Evolutionary conservation across 2,329 filamentous ascomycete genomes (phyloP), one percentile per base, ranked within the genome.

Genomic region (Eurotiales sp.): DNA sequence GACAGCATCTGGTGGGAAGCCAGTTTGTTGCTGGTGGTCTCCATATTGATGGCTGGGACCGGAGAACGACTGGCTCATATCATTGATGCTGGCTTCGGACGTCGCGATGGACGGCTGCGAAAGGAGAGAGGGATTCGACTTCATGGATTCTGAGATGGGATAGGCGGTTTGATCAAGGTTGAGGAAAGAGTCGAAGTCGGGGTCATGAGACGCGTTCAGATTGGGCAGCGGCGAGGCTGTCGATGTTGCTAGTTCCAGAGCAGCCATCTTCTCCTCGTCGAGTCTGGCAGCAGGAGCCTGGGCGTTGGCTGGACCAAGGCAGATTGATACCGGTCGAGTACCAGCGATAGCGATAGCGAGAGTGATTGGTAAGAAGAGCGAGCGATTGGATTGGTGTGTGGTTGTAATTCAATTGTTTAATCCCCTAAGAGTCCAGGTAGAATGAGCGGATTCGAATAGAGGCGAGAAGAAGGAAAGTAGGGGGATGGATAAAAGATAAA

Each of bases 31-130:
- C 74, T 90, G 88, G 76, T 96, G 95, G 65, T 89, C 84, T 64
- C 90, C 88, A 77, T 97, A 97, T 72, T 95, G 89, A 74, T 96
- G 91, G 70, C 90, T 96, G 8, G 93, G 92, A 30, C 84, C 88
- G 43, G 83, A 84, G 64, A 91, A 82, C 1, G 47, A 34, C 55
- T 85, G 80, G 53, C 71, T 69, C 43, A 61, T 62, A 51, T 63
- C 65, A 56, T 64, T 66, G 39, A 64, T 61, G 49, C 58, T 64
- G 51, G 65, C 66, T n/a, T 72, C 65, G 36, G 68, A 62, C 46
- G 62, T 62, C 42, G 65, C 59, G 49, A 72, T 59, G 25, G 71
- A 65, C 6, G 68, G 67, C 53, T 71, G 70, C 40, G 64, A 64
- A 15, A 63, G 55, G 48, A 71, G 52, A 52, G 67, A 60, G 36